A percentile compares a stretch with the other conserved stretches of the same genome.
phyloP scores from a whole-genome alignment of 768 basidiomycete genomes.

The Suillus decipiens region DNA sequence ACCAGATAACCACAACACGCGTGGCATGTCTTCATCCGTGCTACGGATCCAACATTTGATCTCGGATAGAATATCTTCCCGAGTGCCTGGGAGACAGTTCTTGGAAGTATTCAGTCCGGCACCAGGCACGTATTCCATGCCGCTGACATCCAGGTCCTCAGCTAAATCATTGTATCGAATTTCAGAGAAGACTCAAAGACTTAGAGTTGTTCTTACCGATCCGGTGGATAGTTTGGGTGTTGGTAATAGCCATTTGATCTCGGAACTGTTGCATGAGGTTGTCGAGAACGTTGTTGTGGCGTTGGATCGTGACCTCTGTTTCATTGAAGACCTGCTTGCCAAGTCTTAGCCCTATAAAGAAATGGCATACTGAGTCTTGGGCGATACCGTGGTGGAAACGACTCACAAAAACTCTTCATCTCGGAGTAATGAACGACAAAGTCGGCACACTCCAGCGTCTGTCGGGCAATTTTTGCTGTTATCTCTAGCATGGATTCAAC shows the following conservation, averaged over 20 bases:
- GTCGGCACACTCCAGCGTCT: too few relatives aligned
- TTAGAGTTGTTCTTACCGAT: background rate
- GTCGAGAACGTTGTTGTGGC: background rate
- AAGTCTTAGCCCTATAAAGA: background rate
- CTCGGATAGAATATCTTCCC: conserved; percentile 11
- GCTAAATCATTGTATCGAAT: background rate
- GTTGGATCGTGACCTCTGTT: background rate
- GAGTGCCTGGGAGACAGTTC: conserved; percentile 18
- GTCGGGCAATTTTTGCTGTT: too few relatives aligned
- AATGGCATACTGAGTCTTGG: fast-evolving
- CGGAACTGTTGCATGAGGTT: background rate
- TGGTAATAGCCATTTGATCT: background rate
- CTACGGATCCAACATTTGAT: conserved; percentile 19
- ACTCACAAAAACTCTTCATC: too few relatives aligned
- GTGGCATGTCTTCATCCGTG: background rate
- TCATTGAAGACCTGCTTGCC: background rate
- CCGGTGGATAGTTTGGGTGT: background rate
- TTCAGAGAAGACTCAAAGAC: background rate
- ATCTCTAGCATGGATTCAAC: too few relatives aligned
- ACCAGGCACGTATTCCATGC: background rate
- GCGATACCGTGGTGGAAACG: too few relatives aligned
- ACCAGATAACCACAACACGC: conserved; percentile 18
- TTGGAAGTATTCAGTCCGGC: conserved; percentile 4
- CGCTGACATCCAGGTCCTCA: background rate
- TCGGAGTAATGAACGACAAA: too few relatives aligned